phyloP scores from a whole-genome alignment of 805 yeast species.

The Saturnispora quitensis region DNA sequence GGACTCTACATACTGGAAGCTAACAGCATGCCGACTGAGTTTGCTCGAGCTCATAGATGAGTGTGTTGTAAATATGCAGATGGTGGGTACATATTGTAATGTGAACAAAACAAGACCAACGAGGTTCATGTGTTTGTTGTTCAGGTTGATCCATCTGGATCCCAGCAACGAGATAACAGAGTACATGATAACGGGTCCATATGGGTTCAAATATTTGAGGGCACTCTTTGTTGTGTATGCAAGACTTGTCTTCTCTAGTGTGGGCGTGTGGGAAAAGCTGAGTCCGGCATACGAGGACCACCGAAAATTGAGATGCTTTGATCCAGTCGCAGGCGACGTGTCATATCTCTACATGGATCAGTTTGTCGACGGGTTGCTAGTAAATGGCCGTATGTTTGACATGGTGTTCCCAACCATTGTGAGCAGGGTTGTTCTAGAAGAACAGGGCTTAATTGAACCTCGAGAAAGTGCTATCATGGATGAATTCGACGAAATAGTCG shows the following conservation, averaged over 20 bases:
- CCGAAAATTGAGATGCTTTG: conserved; percentile 52
- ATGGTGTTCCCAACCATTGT: conserved; percentile 60
- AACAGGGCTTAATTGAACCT: conserved; percentile 32
- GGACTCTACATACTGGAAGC: conserved; percentile 51
- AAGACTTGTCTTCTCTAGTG: conserved; percentile 30
- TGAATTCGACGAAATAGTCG: conserved; percentile 24
- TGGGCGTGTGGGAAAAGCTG: conserved; percentile 24
- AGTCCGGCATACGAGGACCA: conserved; percentile 56
- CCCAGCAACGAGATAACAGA: conserved; percentile 52
- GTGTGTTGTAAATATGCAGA: conserved; percentile 28
- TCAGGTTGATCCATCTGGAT: conserved; percentile 67
- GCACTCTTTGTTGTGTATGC: conserved; percentile 61
- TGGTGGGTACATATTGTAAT: conserved; percentile 38
- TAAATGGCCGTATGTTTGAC: conserved; percentile 56
- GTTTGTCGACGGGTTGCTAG: conserved; percentile 53
- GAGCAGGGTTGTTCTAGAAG: conserved; percentile 33
- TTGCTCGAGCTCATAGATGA: conserved; percentile 37
- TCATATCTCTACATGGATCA: conserved; percentile 60
- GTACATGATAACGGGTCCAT: conserved; percentile 44
- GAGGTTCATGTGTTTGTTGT: conserved; percentile 66
- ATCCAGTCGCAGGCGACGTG: conserved; percentile 24
- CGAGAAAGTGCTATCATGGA: conserved; percentile 30
- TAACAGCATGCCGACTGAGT: conserved; percentile 41
- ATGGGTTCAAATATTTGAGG: conserved; percentile 68
- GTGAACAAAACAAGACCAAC: conserved; percentile 46